Base-by-base conservation (phyloP, 2,329 filamentous ascomycete species). In the Alternaria atra region DNA sequence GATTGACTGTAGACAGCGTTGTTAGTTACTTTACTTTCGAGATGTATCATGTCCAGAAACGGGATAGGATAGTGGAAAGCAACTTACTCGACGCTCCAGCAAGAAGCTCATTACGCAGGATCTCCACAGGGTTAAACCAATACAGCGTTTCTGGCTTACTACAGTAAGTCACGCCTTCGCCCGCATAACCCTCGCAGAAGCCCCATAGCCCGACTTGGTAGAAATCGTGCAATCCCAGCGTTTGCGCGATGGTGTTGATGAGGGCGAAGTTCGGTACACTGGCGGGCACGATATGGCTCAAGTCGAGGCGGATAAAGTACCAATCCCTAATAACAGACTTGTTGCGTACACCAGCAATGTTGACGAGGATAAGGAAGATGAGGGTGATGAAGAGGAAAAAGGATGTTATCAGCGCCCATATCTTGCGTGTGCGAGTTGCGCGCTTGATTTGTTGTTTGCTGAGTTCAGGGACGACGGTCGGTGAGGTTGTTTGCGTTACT, bases 131-230 rank as follows among this genome's bases (percentile, higher is more conserved):
- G 77, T 97, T 93, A 82, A 97, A 97, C 90, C 92, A 97, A 81
- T 92, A 98, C 57, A 94, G 83, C 7, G 84, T 83, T 70, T 87
- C 72, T 0, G 93, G 90, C 6, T 81, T 80, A 7, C 91, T 93
- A 80, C 94, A 98, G 64, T 82, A 81, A 0, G 92, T 94, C 64
- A 95, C 88, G 37, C 91, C 91, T 79, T 90, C 84, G 69, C 86
- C 84, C 57, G 87, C 83, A 78, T 94, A 96, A 20, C 94, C 94
- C 77, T 97, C 92, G 79, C 94, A 98, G 78, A 91, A 97, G 61
- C 89, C 90, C 94, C 94, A 98, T 40, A 97, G 81, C 6, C 94
- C 94, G 29, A 97, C 91, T 72, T 93, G 91, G 79, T 97, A 97
- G 80, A 97, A 97, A 79, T 97, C 94, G 77, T 97, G 93, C 50